phyloP scores from a whole-genome alignment of 2,329 filamentous ascomycete species.

The Colletotrichum euphorbiae region DNA sequence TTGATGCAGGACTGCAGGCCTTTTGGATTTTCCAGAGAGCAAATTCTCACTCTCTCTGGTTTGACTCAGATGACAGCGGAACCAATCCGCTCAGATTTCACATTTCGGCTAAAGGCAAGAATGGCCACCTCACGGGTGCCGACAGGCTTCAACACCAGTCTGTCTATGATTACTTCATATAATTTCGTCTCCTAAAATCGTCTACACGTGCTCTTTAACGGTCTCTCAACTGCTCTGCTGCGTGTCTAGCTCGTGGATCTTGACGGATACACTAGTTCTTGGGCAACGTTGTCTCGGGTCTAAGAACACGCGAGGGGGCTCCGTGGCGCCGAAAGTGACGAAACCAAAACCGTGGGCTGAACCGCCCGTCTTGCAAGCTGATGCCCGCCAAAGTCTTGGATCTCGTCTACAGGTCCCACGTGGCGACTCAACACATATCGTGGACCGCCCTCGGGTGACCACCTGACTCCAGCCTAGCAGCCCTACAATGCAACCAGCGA shows the following conservation, averaged over 20 bases:
- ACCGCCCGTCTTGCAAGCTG: background rate
- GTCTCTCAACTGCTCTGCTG: too few relatives aligned
- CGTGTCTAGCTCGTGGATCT: background rate
- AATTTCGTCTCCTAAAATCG: background rate
- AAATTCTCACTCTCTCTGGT: background rate
- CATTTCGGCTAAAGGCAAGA: background rate
- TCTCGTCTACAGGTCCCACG: constrained; percentile 1
- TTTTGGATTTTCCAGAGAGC: background rate
- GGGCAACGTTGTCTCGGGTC: background rate
- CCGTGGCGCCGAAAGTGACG: background rate
- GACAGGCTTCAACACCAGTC: constrained; percentile 3
- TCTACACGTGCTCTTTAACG: too few relatives aligned
- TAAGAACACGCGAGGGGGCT: background rate
- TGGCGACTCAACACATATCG: background rate
- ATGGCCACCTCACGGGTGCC: background rate
- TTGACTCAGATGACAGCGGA: background rate
- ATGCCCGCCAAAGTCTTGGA: background rate
- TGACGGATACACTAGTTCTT: constrained; percentile 3
- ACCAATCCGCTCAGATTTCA: constrained; percentile 9
- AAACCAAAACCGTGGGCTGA: background rate
- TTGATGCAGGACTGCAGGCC: background rate
- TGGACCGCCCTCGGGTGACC: background rate
- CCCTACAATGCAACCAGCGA: background rate
- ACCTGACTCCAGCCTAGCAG: background rate
- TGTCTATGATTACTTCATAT: background rate